These are phyloP conservation scores for Schizopora paradoxa DNA, from an alignment of 1,284 basidiomycete genomes.

Conservation along the genomic window DNA sequence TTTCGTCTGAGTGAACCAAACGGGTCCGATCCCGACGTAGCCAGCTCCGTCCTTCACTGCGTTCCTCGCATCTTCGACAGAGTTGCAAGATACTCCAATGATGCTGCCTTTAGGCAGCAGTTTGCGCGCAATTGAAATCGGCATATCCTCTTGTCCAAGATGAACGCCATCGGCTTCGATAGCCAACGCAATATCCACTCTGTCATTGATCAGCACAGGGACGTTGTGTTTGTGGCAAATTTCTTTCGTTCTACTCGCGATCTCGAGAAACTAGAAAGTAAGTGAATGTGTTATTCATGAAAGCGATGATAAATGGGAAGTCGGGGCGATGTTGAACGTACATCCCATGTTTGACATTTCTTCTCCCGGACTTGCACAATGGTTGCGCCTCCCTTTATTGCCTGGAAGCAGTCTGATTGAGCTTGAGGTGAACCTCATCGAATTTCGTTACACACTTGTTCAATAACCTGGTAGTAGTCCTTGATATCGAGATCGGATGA, in stretches of 20 bases:
- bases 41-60: constrained; percentile 64
- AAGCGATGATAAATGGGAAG: constrained; percentile 16
- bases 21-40: constrained; percentile 84
- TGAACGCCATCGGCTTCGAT: constrained; percentile 79
- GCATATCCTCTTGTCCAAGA: constrained; percentile 89
- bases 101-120: constrained; percentile 70
- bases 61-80: constrained; percentile 52
- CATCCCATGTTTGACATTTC: constrained; percentile 71
- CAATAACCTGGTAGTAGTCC: constrained; percentile 74
- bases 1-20: constrained; percentile 75
- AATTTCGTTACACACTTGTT: constrained; percentile 48
- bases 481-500: too few relatives aligned
- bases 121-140: constrained; percentile 60
- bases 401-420: constrained; percentile 34
- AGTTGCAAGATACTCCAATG: constrained; percentile 81
- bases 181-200: constrained; percentile 82
- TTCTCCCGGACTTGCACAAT: constrained; percentile 91
- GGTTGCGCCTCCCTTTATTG: constrained; percentile 82
- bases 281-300: constrained; percentile 11
- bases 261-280: constrained; percentile 62
- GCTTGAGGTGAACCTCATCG: background rate
- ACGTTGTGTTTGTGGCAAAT: constrained; percentile 80
- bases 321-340: constrained; percentile 28
- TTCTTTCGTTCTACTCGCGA: constrained; percentile 67
- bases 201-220: constrained; percentile 87